Percentiles rank a stretch among this genome's conserved stretches.
Evolutionary conservation across 768 basidiomycete genomes (phyloP).

Genomic region (Ramaria rubella): DNA sequence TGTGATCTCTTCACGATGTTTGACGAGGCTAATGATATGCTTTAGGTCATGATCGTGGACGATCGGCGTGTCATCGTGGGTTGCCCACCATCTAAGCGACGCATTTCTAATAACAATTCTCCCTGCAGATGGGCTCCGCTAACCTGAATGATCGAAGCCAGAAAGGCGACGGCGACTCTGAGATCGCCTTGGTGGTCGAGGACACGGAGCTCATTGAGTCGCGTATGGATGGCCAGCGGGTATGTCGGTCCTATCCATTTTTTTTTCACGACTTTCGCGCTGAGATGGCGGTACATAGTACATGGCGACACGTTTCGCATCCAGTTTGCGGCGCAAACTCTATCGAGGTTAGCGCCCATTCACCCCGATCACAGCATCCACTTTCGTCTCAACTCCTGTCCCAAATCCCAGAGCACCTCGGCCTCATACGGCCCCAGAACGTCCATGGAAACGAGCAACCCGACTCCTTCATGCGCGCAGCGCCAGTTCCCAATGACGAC

Average conservation of each 20-base stretch:
- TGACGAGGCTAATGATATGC: conserved; percentile 11
- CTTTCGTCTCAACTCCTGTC: background rate
- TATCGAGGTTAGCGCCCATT: conserved; percentile 56
- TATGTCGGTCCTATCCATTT: conserved; percentile 9
- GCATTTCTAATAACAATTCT: background rate
- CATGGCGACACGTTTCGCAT: conserved; percentile 72
- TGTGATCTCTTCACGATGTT: background rate
- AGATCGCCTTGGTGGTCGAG: conserved; percentile 89
- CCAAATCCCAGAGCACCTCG: conserved; percentile 63
- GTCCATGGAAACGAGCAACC: conserved; percentile 34
- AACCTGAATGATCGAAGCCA: conserved; percentile 89
- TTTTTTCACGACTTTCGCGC: background rate
- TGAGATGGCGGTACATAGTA: too few species aligned
- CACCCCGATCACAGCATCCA: background rate
- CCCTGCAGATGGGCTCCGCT: conserved; percentile 80
- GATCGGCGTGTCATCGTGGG: conserved; percentile 82
- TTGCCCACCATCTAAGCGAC: conserved; percentile 11
- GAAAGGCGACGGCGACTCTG: conserved; percentile 91
- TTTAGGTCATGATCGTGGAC: conserved; percentile 81
- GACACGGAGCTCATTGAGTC: conserved; percentile 72
- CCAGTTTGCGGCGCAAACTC: conserved; percentile 74
- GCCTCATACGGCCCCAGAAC: conserved; percentile 72
- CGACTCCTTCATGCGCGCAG: conserved; percentile 69
- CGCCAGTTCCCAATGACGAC: conserved; percentile 63
- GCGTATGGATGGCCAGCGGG: conserved; percentile 67